These are phyloP conservation scores for Cladophialophora psammophila DNA, from an alignment of 2,329 filamentous ascomycete genomes.

Conservation along the genomic window DNA sequence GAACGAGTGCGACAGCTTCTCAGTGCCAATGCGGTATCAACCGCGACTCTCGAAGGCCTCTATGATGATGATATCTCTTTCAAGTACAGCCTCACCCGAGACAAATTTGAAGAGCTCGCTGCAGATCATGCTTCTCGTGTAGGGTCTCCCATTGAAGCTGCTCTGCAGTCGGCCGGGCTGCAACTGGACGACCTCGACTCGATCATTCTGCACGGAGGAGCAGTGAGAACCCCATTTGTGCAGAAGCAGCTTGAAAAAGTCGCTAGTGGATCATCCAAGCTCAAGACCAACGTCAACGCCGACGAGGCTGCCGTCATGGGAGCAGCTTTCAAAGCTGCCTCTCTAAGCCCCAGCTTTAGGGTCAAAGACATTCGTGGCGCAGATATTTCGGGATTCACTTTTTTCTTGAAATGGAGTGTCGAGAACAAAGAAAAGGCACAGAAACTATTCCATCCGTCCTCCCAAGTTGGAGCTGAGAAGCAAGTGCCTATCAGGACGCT, in stretches of 20 bases:
- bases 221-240: constrained; percentile 89
- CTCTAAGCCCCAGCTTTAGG: constrained; percentile 91
- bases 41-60: constrained; percentile 82
- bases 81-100: constrained; percentile 83
- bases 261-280: constrained; percentile 75
- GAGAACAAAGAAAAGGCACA: constrained; percentile 77
- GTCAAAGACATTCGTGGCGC: constrained; percentile 92
- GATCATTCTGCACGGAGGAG: constrained; percentile 91
- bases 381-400: constrained; percentile 77
- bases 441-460: constrained; percentile 80
- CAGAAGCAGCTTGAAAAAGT: constrained; percentile 84
- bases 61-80: constrained; percentile 89
- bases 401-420: constrained; percentile 76
- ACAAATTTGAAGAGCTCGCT: constrained; percentile 81
- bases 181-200: constrained; percentile 80
- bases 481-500: constrained; percentile 83
- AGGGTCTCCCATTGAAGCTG: constrained; percentile 71
- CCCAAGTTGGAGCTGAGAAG: constrained; percentile 78
- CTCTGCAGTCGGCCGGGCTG: constrained; percentile 76
- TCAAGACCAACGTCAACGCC: constrained; percentile 93
- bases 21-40: constrained; percentile 87
- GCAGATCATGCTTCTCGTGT: constrained; percentile 73
- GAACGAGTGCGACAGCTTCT: constrained; percentile 86
- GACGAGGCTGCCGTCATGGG: constrained; percentile 97
- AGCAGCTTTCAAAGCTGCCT: constrained; percentile 90